These are phyloP conservation scores for Hsuehochloa calcarea DNA, from an alignment of 176 grass and related monocot genomes.

Conservation along the genomic window DNA sequence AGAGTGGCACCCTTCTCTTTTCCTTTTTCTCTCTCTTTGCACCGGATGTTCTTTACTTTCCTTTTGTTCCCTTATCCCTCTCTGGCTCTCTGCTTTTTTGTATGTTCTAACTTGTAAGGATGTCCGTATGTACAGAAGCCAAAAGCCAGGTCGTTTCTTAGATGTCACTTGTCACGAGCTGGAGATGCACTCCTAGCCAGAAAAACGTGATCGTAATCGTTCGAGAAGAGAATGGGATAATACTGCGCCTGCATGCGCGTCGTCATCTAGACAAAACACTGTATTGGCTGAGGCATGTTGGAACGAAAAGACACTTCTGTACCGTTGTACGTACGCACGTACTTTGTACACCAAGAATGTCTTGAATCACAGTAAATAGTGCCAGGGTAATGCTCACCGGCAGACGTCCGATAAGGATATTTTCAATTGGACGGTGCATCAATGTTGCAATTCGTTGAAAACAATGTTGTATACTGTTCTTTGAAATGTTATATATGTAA, in stretches of 20 bases:
- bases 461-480: no score
- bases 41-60: background rate
- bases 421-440: no score
- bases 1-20: background rate
- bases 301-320: no score
- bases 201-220: slow-evolving; percentile 1
- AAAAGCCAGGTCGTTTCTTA: slow-evolving; percentile 6
- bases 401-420: no score
- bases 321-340: no score
- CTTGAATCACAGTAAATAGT: background rate
- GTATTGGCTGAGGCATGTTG: background rate
- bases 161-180: background rate
- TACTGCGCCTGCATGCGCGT: background rate
- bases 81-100: background rate
- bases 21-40: background rate
- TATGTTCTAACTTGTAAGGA: background rate
- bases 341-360: no score
- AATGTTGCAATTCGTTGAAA: no score
- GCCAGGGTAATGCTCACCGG: no score
- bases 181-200: slow-evolving; percentile 26
- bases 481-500: no score
- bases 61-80: background rate
- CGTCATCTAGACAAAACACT: no score
- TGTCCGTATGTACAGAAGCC: background rate
- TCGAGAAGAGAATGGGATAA: background rate